Evolutionary conservation across 2,329 filamentous ascomycete genomes (phyloP), one percentile per base, ranked within the genome.

Genomic region (Xylaria sp.): DNA sequence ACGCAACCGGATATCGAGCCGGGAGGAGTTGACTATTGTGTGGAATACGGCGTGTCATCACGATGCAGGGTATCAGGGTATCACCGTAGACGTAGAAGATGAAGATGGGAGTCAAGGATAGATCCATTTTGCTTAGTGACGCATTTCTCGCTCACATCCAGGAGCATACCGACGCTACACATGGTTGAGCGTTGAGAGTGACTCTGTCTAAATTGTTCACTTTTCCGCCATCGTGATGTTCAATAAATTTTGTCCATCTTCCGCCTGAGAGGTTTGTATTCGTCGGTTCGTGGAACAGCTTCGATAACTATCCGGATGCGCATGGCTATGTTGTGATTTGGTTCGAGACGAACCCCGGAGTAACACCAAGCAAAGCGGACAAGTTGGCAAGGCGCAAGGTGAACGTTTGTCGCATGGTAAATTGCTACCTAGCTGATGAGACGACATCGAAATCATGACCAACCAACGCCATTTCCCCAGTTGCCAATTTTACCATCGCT

Each of bases 361-460:
- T 28, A 46, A 36, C 46, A 53, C 54, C 36, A 61, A 54, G 59
- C 61, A 63, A 36, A 61, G 53, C 40, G 23, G 28, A 67, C 6
- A 59, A 51, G 26, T 63, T 63, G 58, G 44, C 26, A 59, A 70
- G 61, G 67, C 64, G 64, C 36, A 66, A 65, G 59, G 49, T 60
- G 51, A 70, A 68, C 31, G 56, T 68, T 63, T 72, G 70, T 70
- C 68, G 67, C 65, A 62, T 68, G 65, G 67, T 66, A 66, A 68
- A 63, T 70, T 72, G 36, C 70, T 72, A 72, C 70, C 68, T 72
- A 70, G 62, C 70, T 66, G 70, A 70, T 64, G 65, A 72, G 65
- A 66, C 62, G 65, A 70, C 67, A 66, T 57, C 63, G 61, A 71
- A 72, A 72, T 70, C 67, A 72, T 72, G 70, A 72, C 67, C 68